Percentiles rank a stretch among this genome's conserved stretches.
phyloP scores from a whole-genome alignment of 108 stramenopile genomes.

The Epithemia pelagica region DNA sequence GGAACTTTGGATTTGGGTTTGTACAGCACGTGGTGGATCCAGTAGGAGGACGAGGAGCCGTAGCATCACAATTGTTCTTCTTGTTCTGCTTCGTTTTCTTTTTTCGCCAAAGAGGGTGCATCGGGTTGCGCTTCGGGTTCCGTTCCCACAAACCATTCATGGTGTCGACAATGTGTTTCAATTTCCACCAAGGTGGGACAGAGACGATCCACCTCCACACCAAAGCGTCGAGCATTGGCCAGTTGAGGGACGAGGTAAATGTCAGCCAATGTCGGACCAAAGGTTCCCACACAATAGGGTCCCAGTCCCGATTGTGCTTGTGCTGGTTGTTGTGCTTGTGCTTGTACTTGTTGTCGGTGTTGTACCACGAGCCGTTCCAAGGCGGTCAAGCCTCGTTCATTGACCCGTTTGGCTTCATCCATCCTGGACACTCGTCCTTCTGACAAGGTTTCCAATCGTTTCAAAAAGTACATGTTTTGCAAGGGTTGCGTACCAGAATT shows the following conservation, averaged over 20 bases:
- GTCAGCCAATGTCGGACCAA: conserved; percentile 71
- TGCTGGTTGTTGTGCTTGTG: too few relatives aligned
- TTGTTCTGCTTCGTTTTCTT: too few relatives aligned
- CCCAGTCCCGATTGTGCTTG: too few relatives aligned
- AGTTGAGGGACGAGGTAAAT: conserved; percentile 61
- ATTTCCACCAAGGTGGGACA: conserved; percentile 49
- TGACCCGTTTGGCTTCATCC: conserved; percentile 35
- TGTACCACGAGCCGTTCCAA: conserved; percentile 39
- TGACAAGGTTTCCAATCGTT: conserved; percentile 20
- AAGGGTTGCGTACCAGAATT: conserved; percentile 67
- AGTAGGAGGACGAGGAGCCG: too few relatives aligned
- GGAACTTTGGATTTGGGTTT: too few relatives aligned
- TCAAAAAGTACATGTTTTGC: conserved; percentile 45
- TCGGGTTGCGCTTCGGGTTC: neutral
- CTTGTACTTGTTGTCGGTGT: conserved; percentile 7
- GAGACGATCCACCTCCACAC: conserved; percentile 42
- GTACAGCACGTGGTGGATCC: too few relatives aligned
- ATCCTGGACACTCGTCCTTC: conserved; percentile 24
- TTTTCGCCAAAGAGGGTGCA: too few relatives aligned
- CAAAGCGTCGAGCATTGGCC: conserved; percentile 49
- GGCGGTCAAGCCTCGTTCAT: conserved; percentile 39
- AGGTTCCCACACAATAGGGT: conserved; percentile 57
- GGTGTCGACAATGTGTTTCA: conserved; percentile 37
- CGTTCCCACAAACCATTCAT: conserved; percentile 52
- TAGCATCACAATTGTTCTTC: too few relatives aligned